Evolutionary conservation across 495 filamentous ascomycete species (phyloP).

Genomic region (Apodospora peruviana): DNA sequence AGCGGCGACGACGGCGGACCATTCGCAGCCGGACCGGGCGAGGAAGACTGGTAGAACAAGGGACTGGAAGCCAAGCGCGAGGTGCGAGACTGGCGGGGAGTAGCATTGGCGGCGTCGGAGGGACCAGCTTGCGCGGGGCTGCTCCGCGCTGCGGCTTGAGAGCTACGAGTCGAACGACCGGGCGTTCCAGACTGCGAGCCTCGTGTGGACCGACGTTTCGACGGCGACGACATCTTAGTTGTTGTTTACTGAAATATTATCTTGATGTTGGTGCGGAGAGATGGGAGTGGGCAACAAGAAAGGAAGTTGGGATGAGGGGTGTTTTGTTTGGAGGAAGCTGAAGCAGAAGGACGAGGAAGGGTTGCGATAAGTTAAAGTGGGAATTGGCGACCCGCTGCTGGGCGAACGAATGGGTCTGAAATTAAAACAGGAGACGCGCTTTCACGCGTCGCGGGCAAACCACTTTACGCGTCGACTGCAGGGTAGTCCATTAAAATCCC

Average conservation of each 20-base stretch:
- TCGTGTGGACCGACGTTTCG: slow-evolving; percentile 43
- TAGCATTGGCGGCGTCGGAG: slow-evolving; percentile 39
- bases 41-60: slow-evolving; percentile 78
- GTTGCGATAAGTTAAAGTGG: slow-evolving; percentile 6
- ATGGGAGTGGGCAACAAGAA: background rate
- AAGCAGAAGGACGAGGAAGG: background rate
- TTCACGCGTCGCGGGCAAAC: slow-evolving; percentile 13
- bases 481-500: slow-evolving; percentile 18
- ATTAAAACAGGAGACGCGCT: slow-evolving; percentile 20
- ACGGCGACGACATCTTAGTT: slow-evolving; percentile 55
- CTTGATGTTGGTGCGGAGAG: background rate
- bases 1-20: slow-evolving; percentile 41
- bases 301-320: background rate
- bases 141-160: slow-evolving; percentile 42
- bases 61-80: slow-evolving; percentile 67
- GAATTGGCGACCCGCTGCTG: background rate
- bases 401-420: slow-evolving; percentile 6
- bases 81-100: slow-evolving; percentile 36
- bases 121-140: slow-evolving; percentile 42
- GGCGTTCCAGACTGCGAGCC: slow-evolving; percentile 54
- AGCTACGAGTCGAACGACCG: slow-evolving; percentile 42
- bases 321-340: background rate
- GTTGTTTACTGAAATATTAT: background rate
- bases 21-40: slow-evolving; percentile 49
- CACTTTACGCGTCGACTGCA: slow-evolving; percentile 22